Conservation (phyloP, 2,329 filamentous ascomycete genomes). For the Hypomyces perniciosus region DNA sequence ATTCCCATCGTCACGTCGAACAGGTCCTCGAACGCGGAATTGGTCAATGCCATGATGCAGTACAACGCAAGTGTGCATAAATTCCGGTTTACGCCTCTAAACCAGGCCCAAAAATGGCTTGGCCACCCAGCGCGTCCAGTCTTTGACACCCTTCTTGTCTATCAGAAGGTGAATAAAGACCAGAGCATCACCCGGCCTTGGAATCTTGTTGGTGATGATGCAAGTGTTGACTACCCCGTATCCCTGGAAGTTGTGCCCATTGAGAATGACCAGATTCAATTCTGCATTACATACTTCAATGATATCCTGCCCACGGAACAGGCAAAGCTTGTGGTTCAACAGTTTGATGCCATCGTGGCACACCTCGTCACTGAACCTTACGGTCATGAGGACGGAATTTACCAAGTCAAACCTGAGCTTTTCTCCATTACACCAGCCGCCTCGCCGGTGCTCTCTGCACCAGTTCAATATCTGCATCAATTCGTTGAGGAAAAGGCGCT, state of each 20-base stretch:
- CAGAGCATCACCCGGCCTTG: constrained; percentile 39
- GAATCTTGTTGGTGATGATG: constrained; percentile 58
- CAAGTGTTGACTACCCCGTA: constrained; percentile 68
- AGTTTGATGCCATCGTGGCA: constrained; percentile 64
- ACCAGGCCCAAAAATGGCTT: constrained; percentile 66
- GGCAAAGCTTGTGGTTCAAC: constrained; percentile 58
- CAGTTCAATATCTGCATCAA: constrained; percentile 62
- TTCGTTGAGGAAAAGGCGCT: constrained; percentile 64
- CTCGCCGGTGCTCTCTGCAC: constrained; percentile 49
- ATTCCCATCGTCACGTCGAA: constrained; percentile 64
- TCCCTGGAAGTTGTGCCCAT: constrained; percentile 72
- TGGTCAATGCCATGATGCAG: constrained; percentile 59
- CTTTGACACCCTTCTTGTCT: constrained; percentile 82
- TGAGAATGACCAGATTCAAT: constrained; percentile 39
- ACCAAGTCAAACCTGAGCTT: constrained; percentile 29
- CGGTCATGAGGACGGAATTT: constrained; percentile 33
- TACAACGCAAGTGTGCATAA: constrained; percentile 60
- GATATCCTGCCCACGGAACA: constrained; percentile 64
- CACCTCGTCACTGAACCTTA: constrained; percentile 49
- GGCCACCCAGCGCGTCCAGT: constrained; percentile 58
- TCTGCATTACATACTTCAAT: constrained; percentile 61
- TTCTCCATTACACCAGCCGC: constrained; percentile 63
- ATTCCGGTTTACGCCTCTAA: constrained; percentile 66
- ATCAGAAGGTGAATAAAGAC: constrained; percentile 55
- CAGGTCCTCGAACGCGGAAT: constrained; percentile 43